These are phyloP conservation scores for Aureobasidium sp. DNA, from an alignment of 2,329 filamentous ascomycete species.

Conservation along the genomic window DNA sequence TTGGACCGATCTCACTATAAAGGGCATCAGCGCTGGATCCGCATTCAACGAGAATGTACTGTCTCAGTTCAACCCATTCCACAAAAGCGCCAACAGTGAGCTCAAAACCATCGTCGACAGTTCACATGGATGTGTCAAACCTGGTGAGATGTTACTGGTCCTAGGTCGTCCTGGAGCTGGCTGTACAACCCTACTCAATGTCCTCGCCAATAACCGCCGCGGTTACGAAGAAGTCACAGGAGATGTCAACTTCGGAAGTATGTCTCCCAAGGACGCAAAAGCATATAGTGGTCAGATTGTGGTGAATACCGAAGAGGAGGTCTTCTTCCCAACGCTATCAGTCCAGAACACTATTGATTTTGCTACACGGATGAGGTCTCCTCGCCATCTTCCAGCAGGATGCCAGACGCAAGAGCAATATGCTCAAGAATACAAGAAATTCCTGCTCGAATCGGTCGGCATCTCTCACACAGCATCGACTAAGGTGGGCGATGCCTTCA, in stretches of 20 bases:
- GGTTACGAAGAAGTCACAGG: conserved; percentile 61
- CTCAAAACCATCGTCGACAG: neutral
- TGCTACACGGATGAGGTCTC: conserved; percentile 76
- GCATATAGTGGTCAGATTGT: conserved; percentile 74
- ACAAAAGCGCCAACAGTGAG: neutral
- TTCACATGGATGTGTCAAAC: conserved; percentile 37
- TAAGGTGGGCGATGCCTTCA: conserved; percentile 73
- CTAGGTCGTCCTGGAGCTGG: conserved; percentile 67
- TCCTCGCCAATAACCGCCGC: conserved; percentile 62
- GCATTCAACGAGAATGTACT: neutral
- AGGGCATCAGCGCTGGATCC: neutral
- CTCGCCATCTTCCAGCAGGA: conserved; percentile 68
- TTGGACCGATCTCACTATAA: neutral
- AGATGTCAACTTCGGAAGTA: conserved; percentile 53
- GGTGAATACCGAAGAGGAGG: conserved; percentile 81
- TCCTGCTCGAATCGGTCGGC: conserved; percentile 85
- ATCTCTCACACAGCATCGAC: conserved; percentile 84
- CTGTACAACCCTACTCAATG: conserved; percentile 70
- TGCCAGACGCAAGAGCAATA: conserved; percentile 44
- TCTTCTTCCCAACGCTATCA: conserved; percentile 77
- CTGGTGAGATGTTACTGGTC: conserved; percentile 67
- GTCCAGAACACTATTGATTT: conserved; percentile 84
- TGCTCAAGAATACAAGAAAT: conserved; percentile 67
- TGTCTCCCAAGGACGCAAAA: conserved; percentile 31
- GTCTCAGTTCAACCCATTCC: neutral